Evolutionary conservation across 495 filamentous ascomycete species (phyloP), one percentile per base, ranked within the genome.

Genomic region (Cairneyella variabilis): DNA sequence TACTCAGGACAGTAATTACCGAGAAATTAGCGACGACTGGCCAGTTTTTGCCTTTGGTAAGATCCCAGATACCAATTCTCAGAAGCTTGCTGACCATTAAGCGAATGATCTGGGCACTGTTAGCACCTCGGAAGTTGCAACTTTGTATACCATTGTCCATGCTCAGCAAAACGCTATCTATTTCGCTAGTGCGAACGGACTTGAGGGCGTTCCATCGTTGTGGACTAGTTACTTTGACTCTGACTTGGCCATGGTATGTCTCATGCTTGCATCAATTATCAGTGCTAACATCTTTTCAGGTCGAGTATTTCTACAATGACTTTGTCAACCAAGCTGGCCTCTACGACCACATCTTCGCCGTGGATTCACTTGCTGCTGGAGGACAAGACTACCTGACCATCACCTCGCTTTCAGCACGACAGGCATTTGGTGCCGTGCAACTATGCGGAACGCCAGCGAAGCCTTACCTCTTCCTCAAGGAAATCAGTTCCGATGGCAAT

Each of bases 401-500:
- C 45, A 88, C 91, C 10, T 85, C 87, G 0, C 83, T 97, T 20
- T 82, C 83, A 22, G 88, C 91, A 3, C 85, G 92, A 9, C 92
- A 97, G 65, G 84, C 89, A 2, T 83, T 96, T 72, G 92, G 89
- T 2, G 91, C 86, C 2, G 89, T 91, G 1, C 83, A 83, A 36
- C 95, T 95, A 61, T 82, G 86, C 1, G 90, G 90, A 1, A 95
- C 88, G 2, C 76, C 82, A 0, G 79, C 86, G 0, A 77, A 86
- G 56, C 89, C 90, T 1, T 80, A 93, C 26, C 67, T 97, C 14
- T 96, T 96, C 70, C 66, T 96, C 36, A 97, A 97, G 68, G 92
- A 97, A 68, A 97, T 97, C 61, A 91, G 88, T 48, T 93, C 88
- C 0, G 88, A 96, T 66, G 91, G 92, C 27, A 95, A 96, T 64